These are phyloP conservation scores for Podila clonocystis DNA, from an alignment of 192 early-diverging fungal species.

Conservation along the genomic window DNA sequence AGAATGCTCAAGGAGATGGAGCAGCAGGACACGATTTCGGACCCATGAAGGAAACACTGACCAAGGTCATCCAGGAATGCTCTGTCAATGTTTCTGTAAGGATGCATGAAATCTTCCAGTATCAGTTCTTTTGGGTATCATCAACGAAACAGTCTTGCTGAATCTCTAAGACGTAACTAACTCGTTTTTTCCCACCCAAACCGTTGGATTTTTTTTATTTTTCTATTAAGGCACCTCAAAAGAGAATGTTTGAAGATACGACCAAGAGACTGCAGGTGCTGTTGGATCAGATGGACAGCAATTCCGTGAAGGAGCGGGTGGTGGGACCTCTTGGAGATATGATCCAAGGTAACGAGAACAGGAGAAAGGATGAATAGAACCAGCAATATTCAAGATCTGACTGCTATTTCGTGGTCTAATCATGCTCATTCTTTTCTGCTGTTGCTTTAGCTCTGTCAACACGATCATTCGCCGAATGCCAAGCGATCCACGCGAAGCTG, in stretches of 20 bases:
- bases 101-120: background rate
- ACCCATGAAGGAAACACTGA: conserved; percentile 30
- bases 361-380: no score
- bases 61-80: conserved; percentile 40
- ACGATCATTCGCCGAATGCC: conserved; percentile 43
- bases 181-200: background rate
- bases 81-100: conserved; percentile 35
- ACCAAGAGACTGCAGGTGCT: conserved; percentile 41
- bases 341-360: conserved; percentile 39
- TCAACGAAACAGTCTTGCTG: background rate
- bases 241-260: conserved; percentile 53
- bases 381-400: no score
- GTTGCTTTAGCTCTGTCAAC: conserved; percentile 47
- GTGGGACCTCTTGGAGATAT: conserved; percentile 37
- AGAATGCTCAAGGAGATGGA: conserved; percentile 7
- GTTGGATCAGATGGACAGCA: conserved; percentile 48
- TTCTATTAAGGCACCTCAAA: conserved; percentile 45
- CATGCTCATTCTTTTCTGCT: background rate
- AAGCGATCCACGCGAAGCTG: conserved; percentile 51
- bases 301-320: conserved; percentile 39
- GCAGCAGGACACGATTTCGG: conserved; percentile 29
- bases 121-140: conserved; percentile 1
- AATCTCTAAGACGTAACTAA: background rate
- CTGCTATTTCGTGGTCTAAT: background rate
- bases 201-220: background rate